phyloP scores from a whole-genome alignment of 192 early-diverging fungal genomes.

The Pilaira anomala region DNA sequence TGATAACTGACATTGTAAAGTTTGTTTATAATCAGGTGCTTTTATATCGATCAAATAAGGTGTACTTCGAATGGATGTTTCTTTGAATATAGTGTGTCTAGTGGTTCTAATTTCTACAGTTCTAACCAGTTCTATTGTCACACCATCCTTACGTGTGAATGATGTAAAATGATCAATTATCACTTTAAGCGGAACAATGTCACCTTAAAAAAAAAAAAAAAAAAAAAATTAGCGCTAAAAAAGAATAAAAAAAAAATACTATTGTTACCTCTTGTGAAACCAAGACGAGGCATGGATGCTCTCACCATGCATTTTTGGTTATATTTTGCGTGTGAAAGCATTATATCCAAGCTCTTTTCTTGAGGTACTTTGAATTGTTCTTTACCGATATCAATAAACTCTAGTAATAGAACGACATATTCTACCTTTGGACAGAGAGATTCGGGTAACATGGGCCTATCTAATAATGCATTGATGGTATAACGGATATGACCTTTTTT shows the following conservation, averaged over 20 bases:
- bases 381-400: slow-evolving; percentile 32
- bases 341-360: slow-evolving; percentile 9
- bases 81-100: slow-evolving; percentile 13
- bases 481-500: slow-evolving; percentile 34
- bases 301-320: slow-evolving; percentile 10
- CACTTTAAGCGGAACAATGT: slow-evolving; percentile 10
- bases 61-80: background rate
- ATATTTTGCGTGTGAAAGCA: slow-evolving; percentile 7
- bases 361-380: slow-evolving; percentile 12
- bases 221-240: background rate
- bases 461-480: slow-evolving; percentile 25
- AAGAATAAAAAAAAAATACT: background rate
- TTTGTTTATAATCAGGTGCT: slow-evolving; percentile 16
- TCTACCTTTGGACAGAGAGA: slow-evolving; percentile 24
- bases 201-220: slow-evolving; percentile 11
- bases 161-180: slow-evolving; percentile 16
- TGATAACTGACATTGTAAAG: slow-evolving; percentile 16
- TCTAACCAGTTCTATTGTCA: slow-evolving; percentile 23
- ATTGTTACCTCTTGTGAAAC: slow-evolving; percentile 36
- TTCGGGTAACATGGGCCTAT: slow-evolving; percentile 21
- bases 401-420: slow-evolving; percentile 31
- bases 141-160: slow-evolving; percentile 12
- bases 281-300: slow-evolving; percentile 25
- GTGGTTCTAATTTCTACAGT: slow-evolving; percentile 19
- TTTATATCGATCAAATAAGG: slow-evolving; percentile 10